These are phyloP conservation scores for Aureobasidium sp. DNA, from an alignment of 2,329 filamentous ascomycete species.

Conservation along the genomic window DNA sequence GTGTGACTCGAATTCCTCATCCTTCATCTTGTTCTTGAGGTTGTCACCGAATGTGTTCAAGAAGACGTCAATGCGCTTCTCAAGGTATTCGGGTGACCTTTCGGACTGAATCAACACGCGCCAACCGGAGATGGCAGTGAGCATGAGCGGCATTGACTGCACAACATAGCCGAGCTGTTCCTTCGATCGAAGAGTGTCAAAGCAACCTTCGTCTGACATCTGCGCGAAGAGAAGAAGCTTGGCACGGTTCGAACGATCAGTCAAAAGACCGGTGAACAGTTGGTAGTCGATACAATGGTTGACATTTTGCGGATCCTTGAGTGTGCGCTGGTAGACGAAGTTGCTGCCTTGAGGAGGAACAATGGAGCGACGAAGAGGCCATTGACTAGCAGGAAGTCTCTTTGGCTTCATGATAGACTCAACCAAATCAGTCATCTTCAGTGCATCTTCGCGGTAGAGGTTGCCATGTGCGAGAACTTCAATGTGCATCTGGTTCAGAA, in stretches of 20 bases:
- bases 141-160: constrained; percentile 65
- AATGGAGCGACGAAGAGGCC: constrained; percentile 68
- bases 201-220: constrained; percentile 85
- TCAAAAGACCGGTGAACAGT: constrained; percentile 33
- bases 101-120: constrained; percentile 92
- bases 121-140: constrained; percentile 70
- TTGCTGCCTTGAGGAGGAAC: constrained; percentile 73
- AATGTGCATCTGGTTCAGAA: constrained; percentile 76
- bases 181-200: constrained; percentile 91
- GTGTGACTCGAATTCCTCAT: constrained; percentile 79
- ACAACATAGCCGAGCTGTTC: constrained; percentile 97
- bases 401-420: constrained; percentile 69
- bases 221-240: constrained; percentile 77
- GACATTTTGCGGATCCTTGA: constrained; percentile 82
- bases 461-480: constrained; percentile 89
- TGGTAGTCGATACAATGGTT: constrained; percentile 45
- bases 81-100: constrained; percentile 71
- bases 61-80: constrained; percentile 81
- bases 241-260: constrained; percentile 61
- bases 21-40: constrained; percentile 61
- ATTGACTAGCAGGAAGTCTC: constrained; percentile 65
- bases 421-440: constrained; percentile 75
- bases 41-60: constrained; percentile 56
- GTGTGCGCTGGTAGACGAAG: constrained; percentile 68
- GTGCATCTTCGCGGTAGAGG: constrained; percentile 83